Evolutionary conservation across 1,284 basidiomycete genomes (phyloP), one percentile per base, ranked within the genome.

Genomic region (Mycosarcoma mackinlayi): DNA sequence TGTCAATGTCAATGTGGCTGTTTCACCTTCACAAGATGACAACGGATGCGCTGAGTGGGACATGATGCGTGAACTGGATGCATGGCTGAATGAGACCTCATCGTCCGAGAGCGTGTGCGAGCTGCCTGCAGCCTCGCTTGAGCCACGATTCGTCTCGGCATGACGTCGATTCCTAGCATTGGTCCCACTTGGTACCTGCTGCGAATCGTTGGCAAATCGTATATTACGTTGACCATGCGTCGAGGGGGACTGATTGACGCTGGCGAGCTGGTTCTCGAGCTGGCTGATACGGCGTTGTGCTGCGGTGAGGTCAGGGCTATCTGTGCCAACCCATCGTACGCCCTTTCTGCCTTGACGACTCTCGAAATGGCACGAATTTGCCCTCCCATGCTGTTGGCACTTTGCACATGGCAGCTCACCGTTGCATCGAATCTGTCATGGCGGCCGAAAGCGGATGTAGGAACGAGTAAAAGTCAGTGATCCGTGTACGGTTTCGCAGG

Each of bases 301-400:
- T 11, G 51, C 16, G 18, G 40, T 10, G 14, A 59, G 9, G 8
- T 47, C 47, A 14, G 55, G 47, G 3, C 30, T 28, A 7, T n/a
- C 37, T 6, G 37, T 14, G 14, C 8, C 21, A 8, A 6, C 21
- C 4, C 18, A 13, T 9, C 37, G n/a, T 38, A 7, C 8, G 37
- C 37, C 18, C 24, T 19, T 16, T 30, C 35, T 27, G 16, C 9
- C 19, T 19, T 30, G 39, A 41, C 39, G 39, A 30, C 49, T 25
- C 14, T 45, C 34, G 24, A 51, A 59, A 25, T 45, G 56, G 24
- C 56, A 59, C 1, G 56, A 46, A n/a, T 31, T 35, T 28, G 56
- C 41, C 24, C 56, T 19, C 18, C 25, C 24, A 10, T 59, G 56
- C 37, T 59, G 48, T 10, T 59, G 56, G 35, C 56, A 59, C 48